phyloP scores from a whole-genome alignment of 257 asterid species.

The Solanum chaucha region DNA sequence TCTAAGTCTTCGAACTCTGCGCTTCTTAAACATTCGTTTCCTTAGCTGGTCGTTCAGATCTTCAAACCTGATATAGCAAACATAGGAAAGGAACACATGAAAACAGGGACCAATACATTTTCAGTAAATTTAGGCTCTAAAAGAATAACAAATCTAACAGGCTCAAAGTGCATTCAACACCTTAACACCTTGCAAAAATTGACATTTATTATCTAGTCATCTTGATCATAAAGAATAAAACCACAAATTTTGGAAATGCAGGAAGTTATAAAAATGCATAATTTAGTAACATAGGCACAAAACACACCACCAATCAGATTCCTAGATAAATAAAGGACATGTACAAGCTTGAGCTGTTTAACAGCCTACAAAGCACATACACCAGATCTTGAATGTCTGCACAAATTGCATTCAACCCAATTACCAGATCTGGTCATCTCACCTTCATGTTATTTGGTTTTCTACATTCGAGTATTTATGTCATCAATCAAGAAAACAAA shows the following conservation, averaged over 20 bases:
- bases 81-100: not conserved
- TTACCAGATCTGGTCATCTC: not conserved
- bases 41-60: constrained; percentile 81
- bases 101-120: not conserved
- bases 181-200: not conserved
- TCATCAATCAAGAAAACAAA: not conserved
- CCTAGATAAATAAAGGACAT: not conserved
- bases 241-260: not conserved
- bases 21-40: constrained; percentile 88
- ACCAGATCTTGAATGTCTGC: not conserved
- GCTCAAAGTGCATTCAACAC: not conserved
- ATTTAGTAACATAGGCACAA: not conserved
- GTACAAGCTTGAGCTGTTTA: not conserved
- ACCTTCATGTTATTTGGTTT: not conserved
- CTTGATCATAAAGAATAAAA: not conserved
- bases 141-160: not conserved
- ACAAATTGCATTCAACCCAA: not conserved
- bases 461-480: not conserved
- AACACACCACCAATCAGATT: not conserved
- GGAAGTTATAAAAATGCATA: not conserved
- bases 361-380: not conserved
- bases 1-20: constrained; percentile 75
- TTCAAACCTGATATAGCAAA: constrained; percentile 51
- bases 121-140: not conserved
- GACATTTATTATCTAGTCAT: not conserved